Conservation (phyloP, 225 moss, liverwort and hornwort species). For the Sphagnum contortum region DNA sequence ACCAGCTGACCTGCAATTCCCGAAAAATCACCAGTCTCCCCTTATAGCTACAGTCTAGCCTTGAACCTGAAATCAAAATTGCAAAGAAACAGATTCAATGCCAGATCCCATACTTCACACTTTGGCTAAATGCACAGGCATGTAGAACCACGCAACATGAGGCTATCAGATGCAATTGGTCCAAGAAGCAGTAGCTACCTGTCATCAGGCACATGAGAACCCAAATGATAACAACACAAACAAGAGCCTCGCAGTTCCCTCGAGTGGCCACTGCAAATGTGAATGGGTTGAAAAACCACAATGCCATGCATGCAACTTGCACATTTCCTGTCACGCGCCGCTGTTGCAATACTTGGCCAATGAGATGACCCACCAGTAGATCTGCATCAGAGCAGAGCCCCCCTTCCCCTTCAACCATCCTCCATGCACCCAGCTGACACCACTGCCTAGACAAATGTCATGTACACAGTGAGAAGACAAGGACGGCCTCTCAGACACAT, state of each 20-base stretch:
- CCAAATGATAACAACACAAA: slow-evolving; percentile 80
- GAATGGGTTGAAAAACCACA: slow-evolving; percentile 98
- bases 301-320: slow-evolving; percentile 44
- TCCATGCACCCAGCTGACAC: background rate
- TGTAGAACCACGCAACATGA: no score
- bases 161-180: no score
- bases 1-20: slow-evolving; percentile 50
- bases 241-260: slow-evolving; percentile 90
- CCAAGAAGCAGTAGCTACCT: slow-evolving; percentile 20
- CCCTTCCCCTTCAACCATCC: slow-evolving; percentile 14
- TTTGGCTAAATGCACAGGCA: no score
- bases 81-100: no score
- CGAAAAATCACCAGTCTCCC: background rate
- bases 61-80: no score
- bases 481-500: background rate
- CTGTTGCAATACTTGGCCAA: slow-evolving; percentile 60
- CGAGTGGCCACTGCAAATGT: slow-evolving; percentile 95
- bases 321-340: slow-evolving; percentile 44
- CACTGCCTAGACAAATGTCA: slow-evolving; percentile 7
- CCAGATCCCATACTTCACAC: no score
- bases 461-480: background rate
- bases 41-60: background rate
- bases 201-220: slow-evolving; percentile 86
- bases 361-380: slow-evolving; percentile 69
- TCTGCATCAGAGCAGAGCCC: slow-evolving; percentile 46